phyloP scores from a whole-genome alignment of 495 filamentous ascomycete species.

The Copromyces sp. region DNA sequence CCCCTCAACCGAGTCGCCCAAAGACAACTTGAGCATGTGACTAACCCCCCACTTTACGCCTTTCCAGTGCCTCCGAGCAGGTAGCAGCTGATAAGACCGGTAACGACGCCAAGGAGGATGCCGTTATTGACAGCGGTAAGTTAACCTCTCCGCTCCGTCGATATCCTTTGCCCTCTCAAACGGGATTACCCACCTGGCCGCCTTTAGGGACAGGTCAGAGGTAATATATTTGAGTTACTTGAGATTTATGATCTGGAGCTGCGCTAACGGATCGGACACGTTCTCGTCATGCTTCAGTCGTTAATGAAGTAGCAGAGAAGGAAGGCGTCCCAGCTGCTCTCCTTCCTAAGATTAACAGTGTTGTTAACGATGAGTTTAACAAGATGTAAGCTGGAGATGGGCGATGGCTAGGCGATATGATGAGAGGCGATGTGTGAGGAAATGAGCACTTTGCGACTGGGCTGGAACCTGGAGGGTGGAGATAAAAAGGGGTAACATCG shows the following conservation, averaged over 20 bases:
- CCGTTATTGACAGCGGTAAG: conserved; percentile 19
- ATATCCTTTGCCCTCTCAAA: no score
- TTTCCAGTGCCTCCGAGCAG: conserved; percentile 21
- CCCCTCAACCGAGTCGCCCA: not conserved
- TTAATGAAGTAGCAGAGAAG: conserved; percentile 22
- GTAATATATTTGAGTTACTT: no score
- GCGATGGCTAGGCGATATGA: not conserved
- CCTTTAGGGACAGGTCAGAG: no score
- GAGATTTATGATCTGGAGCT: no score
- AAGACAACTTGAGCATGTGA: not conserved
- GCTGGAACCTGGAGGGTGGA: not conserved
- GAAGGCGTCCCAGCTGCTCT: conserved; percentile 20
- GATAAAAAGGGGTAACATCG: not conserved
- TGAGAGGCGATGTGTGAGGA: not conserved
- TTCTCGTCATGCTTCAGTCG: conserved; percentile 1
- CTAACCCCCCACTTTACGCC: not conserved
- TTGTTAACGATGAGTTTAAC: conserved; percentile 26
- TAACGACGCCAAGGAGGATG: conserved; percentile 21
- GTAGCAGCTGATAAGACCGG: conserved; percentile 19
- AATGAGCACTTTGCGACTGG: not conserved
- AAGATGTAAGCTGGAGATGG: conserved; percentile 8
- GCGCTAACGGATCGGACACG: no score
- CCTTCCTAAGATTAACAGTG: conserved; percentile 23
- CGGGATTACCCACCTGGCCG: no score
- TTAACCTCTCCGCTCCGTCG: not conserved